These are phyloP conservation scores for Hypoxylon sp. DNA, from an alignment of 2,329 filamentous ascomycete genomes.

Conservation along the genomic window DNA sequence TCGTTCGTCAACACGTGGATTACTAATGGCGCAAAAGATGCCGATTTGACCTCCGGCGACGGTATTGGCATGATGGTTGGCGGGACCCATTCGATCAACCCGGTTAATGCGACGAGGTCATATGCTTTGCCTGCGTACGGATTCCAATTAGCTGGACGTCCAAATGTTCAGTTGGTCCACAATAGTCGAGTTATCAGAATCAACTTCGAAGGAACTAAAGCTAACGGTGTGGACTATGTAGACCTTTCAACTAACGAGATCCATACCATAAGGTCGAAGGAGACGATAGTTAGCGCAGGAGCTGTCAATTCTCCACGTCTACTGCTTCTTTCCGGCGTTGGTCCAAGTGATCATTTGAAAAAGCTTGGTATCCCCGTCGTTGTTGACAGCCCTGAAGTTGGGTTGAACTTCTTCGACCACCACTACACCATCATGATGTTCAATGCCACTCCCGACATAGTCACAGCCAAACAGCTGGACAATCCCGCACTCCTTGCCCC, in stretches of 20 bases:
- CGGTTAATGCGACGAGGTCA: constrained; percentile 36
- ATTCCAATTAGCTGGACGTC: constrained; percentile 15
- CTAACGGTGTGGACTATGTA: constrained; percentile 56
- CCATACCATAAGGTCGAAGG: constrained; percentile 51
- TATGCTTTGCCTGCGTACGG: constrained; percentile 43
- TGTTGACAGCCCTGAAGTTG: constrained; percentile 52
- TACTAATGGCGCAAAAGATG: constrained; percentile 23
- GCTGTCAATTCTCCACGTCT: constrained; percentile 51
- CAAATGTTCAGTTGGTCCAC: constrained; percentile 38
- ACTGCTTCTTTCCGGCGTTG: constrained; percentile 54
- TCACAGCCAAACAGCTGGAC: constrained; percentile 24
- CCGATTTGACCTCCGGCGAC: constrained; percentile 33
- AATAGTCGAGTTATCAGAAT: constrained; percentile 55
- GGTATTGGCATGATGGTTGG: constrained; percentile 43
- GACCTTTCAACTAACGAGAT: constrained; percentile 46
- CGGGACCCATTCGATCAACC: constrained; percentile 27
- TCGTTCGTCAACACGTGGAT: constrained; percentile 33
- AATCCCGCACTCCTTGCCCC: constrained; percentile 24
- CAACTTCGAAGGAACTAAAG: constrained; percentile 54
- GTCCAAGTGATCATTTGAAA: constrained; percentile 44
- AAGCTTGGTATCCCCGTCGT: constrained; percentile 48
- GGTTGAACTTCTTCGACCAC: constrained; percentile 51
- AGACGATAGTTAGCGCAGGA: constrained; percentile 52
- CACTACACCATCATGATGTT: constrained; percentile 38
- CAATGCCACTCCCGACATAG: constrained; percentile 29